Evolutionary conservation across 306 rosid genomes (phyloP).

Genomic region (Fragaria vesca): DNA sequence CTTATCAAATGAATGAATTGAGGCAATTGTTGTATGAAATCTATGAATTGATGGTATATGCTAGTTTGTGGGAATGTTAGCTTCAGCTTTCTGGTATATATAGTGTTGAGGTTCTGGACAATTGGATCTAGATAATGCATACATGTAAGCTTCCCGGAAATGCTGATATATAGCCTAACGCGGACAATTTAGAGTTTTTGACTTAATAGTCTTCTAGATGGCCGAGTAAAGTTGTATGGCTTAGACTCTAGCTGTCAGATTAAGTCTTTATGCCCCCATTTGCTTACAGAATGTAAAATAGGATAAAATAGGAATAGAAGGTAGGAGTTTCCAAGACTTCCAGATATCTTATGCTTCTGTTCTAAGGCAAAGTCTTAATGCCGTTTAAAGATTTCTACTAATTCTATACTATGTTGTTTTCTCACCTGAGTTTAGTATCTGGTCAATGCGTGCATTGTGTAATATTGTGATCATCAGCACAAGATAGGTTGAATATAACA

Average conservation of each 20-base stretch:
- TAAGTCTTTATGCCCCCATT: background rate
- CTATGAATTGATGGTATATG: background rate
- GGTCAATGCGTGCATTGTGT: background rate
- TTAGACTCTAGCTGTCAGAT: background rate
- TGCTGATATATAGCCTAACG: background rate
- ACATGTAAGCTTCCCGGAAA: background rate
- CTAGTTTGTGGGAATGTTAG: background rate
- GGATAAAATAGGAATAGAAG: background rate
- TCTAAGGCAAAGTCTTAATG: background rate
- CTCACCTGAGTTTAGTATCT: background rate
- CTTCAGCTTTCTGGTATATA: background rate
- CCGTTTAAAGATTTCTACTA: background rate
- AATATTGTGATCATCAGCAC: background rate
- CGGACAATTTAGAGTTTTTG: background rate
- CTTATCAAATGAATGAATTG: background rate
- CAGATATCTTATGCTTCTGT: background rate
- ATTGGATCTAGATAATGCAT: background rate
- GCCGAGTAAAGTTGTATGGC: background rate
- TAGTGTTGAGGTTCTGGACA: background rate
- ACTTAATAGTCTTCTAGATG: background rate
- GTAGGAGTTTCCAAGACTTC: background rate
- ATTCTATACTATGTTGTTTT: background rate
- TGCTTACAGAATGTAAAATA: no score
- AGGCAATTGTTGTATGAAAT: background rate
- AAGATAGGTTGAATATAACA: background rate